Evolutionary conservation across 768 basidiomycete species (phyloP), one percentile per base, ranked within the genome.

Genomic region (Mycena belliarum): DNA sequence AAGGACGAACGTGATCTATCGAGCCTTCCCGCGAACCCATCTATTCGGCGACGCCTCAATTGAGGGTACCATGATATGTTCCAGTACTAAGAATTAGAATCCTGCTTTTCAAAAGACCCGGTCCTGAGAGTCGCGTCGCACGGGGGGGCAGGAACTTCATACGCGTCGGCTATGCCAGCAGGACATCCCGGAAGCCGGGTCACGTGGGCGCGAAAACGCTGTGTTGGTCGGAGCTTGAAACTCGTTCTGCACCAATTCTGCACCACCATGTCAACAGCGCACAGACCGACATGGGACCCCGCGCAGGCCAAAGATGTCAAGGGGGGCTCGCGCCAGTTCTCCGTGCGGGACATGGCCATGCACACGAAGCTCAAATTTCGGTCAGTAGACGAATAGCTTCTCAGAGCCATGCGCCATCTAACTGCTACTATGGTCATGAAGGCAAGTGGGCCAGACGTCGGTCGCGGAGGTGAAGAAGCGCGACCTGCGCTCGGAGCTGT

Each of bases 281-380:
- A 95, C 72, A 86, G 93, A 75, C 93, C 93, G 66, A 95, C 93
- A 84, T 98, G 95, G 95, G 92, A 95, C 64, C 96, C 96, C 2
- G 95, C 95, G 0, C 92, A 95, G 73, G 96, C 92, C 32, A 85
- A 86, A 66, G 93, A 97, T 74, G 87, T 93, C 60, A 93, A 92
- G 70, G 90, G 91, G 4, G 93, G 93, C 56, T 95, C 94, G 49
- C 85, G 93, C 57, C 93, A 96, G 69, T 94, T 88, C 76, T 96
- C 94, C 6, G 89, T 92, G 68, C 85, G 91, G 60, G 94, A 97
- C 71, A 90, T 98, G 84, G 93, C 96, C 7, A 81, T 93, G 3
- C 91, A 98, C 72, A 99, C 96, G 2, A 96, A 97, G 74, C 89
- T 99, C 65, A 99, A 99, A 78, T 99, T 99, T 76, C 87, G 96